Evolutionary conservation across 2,329 filamentous ascomycete species (phyloP).

Genomic region (Microthyrium microscopicum): DNA sequence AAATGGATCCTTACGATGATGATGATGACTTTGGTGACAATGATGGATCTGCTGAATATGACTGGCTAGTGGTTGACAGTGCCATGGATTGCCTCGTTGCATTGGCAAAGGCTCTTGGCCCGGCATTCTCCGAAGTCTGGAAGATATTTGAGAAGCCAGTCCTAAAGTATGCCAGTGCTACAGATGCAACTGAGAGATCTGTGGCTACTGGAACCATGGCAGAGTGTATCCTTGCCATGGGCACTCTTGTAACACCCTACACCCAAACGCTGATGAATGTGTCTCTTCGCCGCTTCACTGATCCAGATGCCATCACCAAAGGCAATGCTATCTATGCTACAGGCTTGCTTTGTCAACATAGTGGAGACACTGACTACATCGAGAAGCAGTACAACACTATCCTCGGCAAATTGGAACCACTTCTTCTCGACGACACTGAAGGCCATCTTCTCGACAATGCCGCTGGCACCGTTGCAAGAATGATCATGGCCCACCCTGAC

Average conservation of each 20-base stretch:
- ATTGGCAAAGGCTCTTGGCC: conserved; percentile 64
- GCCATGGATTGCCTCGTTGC: conserved; percentile 81
- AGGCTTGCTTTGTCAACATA: conserved; percentile 71
- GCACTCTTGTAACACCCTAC: conserved; percentile 61
- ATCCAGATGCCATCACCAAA: conserved; percentile 82
- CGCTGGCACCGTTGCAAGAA: conserved; percentile 74
- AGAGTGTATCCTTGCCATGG: conserved; percentile 78
- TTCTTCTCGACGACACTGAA: conserved; percentile 61
- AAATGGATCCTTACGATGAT: conserved; percentile 73
- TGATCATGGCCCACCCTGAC: conserved; percentile 82
- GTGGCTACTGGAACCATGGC: conserved; percentile 84
- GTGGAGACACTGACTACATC: conserved; percentile 55
- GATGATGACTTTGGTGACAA: conserved; percentile 60
- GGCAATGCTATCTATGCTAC: conserved; percentile 89
- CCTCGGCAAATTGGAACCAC: conserved; percentile 69
- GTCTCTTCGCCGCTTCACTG: conserved; percentile 69
- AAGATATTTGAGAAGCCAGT: conserved; percentile 91
- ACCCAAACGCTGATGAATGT: conserved; percentile 62
- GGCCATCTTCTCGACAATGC: conserved; percentile 78
- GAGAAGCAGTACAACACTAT: conserved; percentile 61
- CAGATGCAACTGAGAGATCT: conserved; percentile 73
- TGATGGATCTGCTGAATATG: conserved; percentile 78
- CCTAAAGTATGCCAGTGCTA: conserved; percentile 71
- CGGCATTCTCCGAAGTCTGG: conserved; percentile 74
- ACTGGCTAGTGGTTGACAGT: conserved; percentile 93